These are phyloP conservation scores for Ensete glaucum DNA, from an alignment of 176 grass and related monocot species.

Conservation along the genomic window DNA sequence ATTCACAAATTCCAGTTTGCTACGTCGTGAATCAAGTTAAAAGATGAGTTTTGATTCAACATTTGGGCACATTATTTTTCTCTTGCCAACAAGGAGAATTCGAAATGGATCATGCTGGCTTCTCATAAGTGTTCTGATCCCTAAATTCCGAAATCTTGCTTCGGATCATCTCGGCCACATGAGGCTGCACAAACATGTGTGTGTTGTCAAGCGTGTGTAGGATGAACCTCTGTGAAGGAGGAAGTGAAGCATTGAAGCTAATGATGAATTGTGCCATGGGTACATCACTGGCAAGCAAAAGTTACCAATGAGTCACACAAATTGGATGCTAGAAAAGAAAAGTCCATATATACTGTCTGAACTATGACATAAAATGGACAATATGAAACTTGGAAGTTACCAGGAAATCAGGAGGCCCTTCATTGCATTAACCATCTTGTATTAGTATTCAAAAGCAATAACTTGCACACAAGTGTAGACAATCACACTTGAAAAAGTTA, in stretches of 20 bases:
- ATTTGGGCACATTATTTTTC: too few species aligned
- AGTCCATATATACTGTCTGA: not conserved
- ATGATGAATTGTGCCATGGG: conserved; percentile 92
- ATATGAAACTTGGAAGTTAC: conserved; percentile 21
- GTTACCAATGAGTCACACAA: not conserved
- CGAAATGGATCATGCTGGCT: conserved; percentile 40
- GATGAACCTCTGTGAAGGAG: conserved; percentile 69
- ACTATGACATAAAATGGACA: not conserved
- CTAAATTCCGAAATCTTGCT: conserved; percentile 72
- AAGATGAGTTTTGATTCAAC: not conserved
- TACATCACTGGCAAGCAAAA: conserved; percentile 35
- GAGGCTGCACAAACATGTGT: conserved; percentile 85
- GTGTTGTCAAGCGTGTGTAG: conserved; percentile 72
- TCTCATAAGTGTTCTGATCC: conserved; percentile 86
- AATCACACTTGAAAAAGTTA: not conserved
- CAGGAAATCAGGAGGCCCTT: conserved; percentile 94
- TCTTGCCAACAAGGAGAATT: not conserved
- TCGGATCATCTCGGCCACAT: conserved; percentile 52
- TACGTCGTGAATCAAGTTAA: not conserved
- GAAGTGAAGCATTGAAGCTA: conserved; percentile 65
- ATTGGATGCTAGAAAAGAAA: not conserved
- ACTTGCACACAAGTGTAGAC: not conserved
- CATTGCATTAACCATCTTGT: conserved; percentile 79
- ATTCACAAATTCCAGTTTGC: not conserved
- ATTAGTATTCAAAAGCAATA: conserved; percentile 9